Percentiles rank a stretch among this genome's conserved stretches.
phyloP scores from a whole-genome alignment of 208 protist genomes.

The Wallacemonas sp. region DNA sequence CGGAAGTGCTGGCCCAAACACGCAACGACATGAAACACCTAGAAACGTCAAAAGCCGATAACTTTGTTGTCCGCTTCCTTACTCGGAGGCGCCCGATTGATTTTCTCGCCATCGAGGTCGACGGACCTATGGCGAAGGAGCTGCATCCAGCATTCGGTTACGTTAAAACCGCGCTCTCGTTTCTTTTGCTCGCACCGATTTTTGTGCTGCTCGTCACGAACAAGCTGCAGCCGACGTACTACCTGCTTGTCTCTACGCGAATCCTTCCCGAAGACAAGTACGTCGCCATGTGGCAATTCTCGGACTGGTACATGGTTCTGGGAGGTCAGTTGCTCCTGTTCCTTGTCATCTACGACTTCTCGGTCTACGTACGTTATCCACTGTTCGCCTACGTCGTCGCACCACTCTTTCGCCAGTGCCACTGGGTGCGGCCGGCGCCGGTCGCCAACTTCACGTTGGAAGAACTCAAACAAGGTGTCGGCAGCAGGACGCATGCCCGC shows the following conservation, averaged over 20 bases:
- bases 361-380: constrained; percentile 75
- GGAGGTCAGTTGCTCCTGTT: constrained; percentile 60
- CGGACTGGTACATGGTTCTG: constrained; percentile 51
- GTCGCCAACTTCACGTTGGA: constrained; percentile 34
- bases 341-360: constrained; percentile 73
- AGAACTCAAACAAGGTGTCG: constrained; percentile 35
- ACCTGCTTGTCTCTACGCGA: constrained; percentile 53
- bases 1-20: constrained; percentile 73
- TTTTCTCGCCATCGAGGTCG: constrained; percentile 73
- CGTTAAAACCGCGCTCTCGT: constrained; percentile 54
- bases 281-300: constrained; percentile 67
- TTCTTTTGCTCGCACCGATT: constrained; percentile 43
- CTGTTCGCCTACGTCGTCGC: constrained; percentile 67
- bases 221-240: constrained; percentile 71
- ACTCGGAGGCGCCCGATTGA: constrained; percentile 69
- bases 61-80: constrained; percentile 61
- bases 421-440: constrained; percentile 28
- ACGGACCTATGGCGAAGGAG: constrained; percentile 59
- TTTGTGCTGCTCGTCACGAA: constrained; percentile 49
- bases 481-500: constrained; percentile 18
- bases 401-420: constrained; percentile 54
- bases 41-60: constrained; percentile 34
- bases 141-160: constrained; percentile 69
- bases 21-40: constrained; percentile 69
- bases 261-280: constrained; percentile 65